Evolutionary conservation across 1,139 yeast genomes (phyloP), one percentile per base, ranked within the genome.

Genomic region (Blastobotrys indianensis): DNA sequence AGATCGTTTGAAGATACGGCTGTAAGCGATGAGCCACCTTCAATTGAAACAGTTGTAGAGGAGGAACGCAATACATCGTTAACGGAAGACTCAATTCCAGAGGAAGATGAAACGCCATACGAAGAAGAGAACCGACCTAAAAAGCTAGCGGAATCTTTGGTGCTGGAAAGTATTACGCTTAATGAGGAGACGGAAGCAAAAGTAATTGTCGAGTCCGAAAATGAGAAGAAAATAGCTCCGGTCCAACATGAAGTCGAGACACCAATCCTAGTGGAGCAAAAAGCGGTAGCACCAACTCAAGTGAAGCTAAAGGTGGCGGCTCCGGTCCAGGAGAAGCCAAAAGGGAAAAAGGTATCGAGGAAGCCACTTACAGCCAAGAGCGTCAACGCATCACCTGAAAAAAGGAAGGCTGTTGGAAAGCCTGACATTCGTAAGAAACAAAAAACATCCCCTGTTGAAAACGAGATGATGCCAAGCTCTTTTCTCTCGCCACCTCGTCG

Each of bases 381-480:
- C 28, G 25, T 37, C 12, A 41, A 36, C 37, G 40, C 36, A 13
- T 17, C 17, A 20, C 9, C 20, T 23, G 33, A 20, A 6, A n/a
- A 8, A 10, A 15, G 16, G 9, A 34, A 34, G 10, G 16, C 13
- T 32, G 34, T 25, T 11, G 35, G 30, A 1, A 32, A 35, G 17
- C 41, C 29, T 3, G 44, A 46, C 4, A 23, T 16, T 8, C 43
- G 31, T 15, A 40, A 36, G 34, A 41, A 45, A 13, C 47, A 44
- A 23, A 51, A 51, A 30, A 25, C 53, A 3, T 29, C 47, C 16
- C 54, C 54, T 11, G 39, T 39, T n/a, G 52, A 51, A 35, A 47
- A 48, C 34, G 54, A 51, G 15, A 45, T 41, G 15, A 51, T 50
- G 53, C 54, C 54, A 11, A 39, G 44, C 17, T 29, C 42, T 2